Conservation (phyloP, 129 eudicot species). For the Pseudognaphalium luteoalbum region DNA sequence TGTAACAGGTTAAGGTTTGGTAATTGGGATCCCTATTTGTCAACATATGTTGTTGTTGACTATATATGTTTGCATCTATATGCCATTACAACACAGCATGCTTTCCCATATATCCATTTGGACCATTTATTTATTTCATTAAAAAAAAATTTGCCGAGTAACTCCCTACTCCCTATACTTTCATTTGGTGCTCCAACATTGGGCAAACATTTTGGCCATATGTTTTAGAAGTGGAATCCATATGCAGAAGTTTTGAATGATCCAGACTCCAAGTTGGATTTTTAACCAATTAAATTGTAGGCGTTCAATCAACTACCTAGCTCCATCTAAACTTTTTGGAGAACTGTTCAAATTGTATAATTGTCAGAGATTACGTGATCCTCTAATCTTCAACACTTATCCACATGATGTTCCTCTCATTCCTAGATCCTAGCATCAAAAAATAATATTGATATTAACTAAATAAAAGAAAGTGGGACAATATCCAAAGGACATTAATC, state of each 20-base stretch:
- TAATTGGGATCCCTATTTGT: not conserved
- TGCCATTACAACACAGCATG: not conserved
- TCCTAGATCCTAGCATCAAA: not conserved
- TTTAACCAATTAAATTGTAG: not conserved
- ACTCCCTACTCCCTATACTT: not conserved
- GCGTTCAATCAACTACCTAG: not conserved
- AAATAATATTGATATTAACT: not conserved
- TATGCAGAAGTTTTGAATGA: not conserved
- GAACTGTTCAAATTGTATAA: not conserved
- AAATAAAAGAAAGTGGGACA: constrained; percentile 6
- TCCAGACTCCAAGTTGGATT: not conserved
- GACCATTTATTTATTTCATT: not conserved
- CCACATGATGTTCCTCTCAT: not conserved
- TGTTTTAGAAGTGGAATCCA: not conserved
- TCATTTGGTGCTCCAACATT: not conserved
- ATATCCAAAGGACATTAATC: not conserved
- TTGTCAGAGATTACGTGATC: not conserved
- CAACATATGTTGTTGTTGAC: not conserved
- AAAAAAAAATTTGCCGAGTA: no score
- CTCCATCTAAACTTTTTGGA: not conserved
- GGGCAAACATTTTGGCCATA: not conserved
- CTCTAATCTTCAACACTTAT: not conserved
- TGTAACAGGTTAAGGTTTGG: not conserved
- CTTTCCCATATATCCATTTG: not conserved
- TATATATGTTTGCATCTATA: not conserved